Percentiles rank a stretch among this genome's conserved stretches.
Conservation (phyloP, 352 stramenopile species). For the Phytophthora europaea region DNA sequence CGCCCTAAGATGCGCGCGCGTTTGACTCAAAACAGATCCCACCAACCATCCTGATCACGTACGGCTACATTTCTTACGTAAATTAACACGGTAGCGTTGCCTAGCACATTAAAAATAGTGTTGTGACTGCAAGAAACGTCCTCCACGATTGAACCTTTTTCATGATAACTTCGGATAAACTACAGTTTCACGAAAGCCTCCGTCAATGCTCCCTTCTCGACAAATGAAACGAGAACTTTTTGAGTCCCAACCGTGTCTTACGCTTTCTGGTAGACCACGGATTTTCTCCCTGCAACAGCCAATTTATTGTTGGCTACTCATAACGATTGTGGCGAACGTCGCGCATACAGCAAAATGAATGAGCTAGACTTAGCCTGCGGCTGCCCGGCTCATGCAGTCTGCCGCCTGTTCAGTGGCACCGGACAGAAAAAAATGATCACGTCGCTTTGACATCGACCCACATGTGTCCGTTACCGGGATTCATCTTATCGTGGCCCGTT, state of each 20-base stretch:
- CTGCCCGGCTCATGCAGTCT: background rate
- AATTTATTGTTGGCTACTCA: background rate
- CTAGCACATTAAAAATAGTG: too few species aligned
- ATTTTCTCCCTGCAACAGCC: background rate
- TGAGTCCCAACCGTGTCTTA: background rate
- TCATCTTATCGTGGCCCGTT: background rate
- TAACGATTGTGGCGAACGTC: background rate
- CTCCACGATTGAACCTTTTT: too few species aligned
- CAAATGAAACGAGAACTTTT: too few species aligned
- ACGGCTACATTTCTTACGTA: too few species aligned
- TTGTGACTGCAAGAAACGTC: too few species aligned
- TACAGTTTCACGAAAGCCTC: too few species aligned
- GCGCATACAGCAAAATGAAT: background rate
- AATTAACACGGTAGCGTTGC: too few species aligned
- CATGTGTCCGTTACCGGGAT: background rate
- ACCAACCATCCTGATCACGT: background rate
- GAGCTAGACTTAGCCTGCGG: background rate
- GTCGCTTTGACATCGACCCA: background rate
- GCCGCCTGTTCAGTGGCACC: background rate
- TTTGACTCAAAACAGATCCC: slow-evolving; percentile 2
- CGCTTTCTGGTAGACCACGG: background rate
- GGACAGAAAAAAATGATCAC: slow-evolving; percentile 10
- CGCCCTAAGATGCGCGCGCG: background rate
- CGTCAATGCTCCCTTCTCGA: too few species aligned
- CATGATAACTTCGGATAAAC: too few species aligned